A percentile compares a stretch with the other conserved stretches of the same genome.
phyloP scores from a whole-genome alignment of 2,329 filamentous ascomycete species.

The Plectosphaerella sp. region DNA sequence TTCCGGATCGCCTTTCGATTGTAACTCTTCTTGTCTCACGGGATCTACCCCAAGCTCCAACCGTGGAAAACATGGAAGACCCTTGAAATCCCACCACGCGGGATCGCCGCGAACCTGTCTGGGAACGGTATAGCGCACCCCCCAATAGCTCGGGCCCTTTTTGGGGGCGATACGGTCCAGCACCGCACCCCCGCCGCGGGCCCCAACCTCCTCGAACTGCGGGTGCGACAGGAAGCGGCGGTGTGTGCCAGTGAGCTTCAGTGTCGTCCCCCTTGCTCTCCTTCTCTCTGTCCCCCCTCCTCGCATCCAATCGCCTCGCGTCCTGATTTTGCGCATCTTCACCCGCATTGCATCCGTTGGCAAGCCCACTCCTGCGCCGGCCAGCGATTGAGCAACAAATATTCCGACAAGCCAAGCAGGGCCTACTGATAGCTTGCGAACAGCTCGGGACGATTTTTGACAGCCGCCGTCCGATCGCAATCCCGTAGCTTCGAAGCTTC shows the following conservation, averaged over 20 bases:
- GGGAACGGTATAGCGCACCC: too few relatives aligned
- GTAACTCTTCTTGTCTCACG: too few relatives aligned
- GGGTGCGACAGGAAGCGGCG: background rate
- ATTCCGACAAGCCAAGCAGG: too few relatives aligned
- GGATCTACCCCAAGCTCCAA: background rate
- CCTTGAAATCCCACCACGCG: background rate
- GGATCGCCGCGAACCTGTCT: background rate
- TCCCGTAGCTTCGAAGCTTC: background rate
- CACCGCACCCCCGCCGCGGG: background rate
- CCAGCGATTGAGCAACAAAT: too few relatives aligned
- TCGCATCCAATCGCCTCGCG: conserved; percentile 1
- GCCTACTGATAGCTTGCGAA: too few relatives aligned
- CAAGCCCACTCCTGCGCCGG: background rate
- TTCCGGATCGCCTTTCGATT: too few relatives aligned
- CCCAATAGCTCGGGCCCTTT: too few relatives aligned
- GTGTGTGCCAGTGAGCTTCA: background rate
- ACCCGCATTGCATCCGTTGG: conserved; percentile 3
- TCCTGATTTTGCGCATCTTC: conserved; percentile 2
- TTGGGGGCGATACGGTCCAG: background rate
- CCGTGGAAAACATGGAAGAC: background rate
- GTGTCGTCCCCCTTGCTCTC: background rate
- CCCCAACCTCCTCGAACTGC: conserved; percentile 2
- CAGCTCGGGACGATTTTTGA: too few relatives aligned
- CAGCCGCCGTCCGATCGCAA: background rate
- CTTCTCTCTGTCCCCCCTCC: background rate